Evolutionary conservation across 805 yeast species (phyloP).

Genomic region (Candida andamanensis): DNA sequence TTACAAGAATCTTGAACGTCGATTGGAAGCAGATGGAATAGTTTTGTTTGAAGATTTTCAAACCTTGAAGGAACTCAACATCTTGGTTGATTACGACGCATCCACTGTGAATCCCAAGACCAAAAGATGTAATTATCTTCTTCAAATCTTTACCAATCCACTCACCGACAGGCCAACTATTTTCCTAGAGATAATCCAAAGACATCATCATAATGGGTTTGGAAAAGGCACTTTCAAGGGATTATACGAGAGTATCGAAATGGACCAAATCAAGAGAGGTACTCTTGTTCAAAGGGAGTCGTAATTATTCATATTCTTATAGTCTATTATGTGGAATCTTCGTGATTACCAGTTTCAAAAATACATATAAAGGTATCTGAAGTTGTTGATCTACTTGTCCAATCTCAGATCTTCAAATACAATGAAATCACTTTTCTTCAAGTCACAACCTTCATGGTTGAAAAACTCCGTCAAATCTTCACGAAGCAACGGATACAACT

Average conservation of each 20-base stretch:
- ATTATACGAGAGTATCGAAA: constrained; percentile 72
- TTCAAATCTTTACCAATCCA: constrained; percentile 78
- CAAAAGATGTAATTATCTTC: constrained; percentile 52
- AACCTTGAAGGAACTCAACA: constrained; percentile 45
- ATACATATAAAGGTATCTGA: background rate
- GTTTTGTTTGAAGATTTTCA: constrained; percentile 49
- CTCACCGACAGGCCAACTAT: constrained; percentile 75
- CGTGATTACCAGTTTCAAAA: too few species aligned
- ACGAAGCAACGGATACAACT: constrained; percentile 31
- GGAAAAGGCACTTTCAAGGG: constrained; percentile 89
- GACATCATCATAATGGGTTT: constrained; percentile 76
- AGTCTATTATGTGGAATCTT: too few species aligned
- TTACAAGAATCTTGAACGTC: constrained; percentile 45
- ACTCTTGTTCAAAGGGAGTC: constrained; percentile 42
- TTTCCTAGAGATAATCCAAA: constrained; percentile 76
- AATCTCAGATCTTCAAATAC: background rate
- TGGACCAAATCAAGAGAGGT: constrained; percentile 70
- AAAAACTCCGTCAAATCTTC: constrained; percentile 25
- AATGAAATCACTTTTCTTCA: constrained; percentile 13
- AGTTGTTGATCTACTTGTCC: too few species aligned
- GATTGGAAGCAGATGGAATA: constrained; percentile 42
- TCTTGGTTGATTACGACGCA: constrained; percentile 74
- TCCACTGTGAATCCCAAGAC: constrained; percentile 22
- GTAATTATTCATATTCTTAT: too few species aligned
- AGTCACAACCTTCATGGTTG: constrained; percentile 19